A percentile compares a stretch with the other conserved stretches of the same genome.
These are phyloP conservation scores for Hysterium pulicare DNA, from an alignment of 2,329 filamentous ascomycete species.

Conservation along the genomic window DNA sequence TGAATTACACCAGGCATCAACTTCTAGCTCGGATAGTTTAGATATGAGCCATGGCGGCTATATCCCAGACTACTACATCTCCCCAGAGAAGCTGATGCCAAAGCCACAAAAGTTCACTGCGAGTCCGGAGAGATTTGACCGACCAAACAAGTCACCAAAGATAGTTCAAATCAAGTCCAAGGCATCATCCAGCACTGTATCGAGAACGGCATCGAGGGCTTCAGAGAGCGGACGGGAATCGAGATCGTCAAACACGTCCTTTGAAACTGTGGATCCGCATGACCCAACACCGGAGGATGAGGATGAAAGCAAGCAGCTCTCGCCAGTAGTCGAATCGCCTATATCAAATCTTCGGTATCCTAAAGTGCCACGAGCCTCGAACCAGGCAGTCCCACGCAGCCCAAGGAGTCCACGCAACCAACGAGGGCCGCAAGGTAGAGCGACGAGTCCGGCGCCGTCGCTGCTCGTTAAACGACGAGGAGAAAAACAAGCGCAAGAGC, in stretches of 20 bases:
- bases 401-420: conserved; percentile 19
- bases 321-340: conserved; percentile 43
- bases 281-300: conserved; percentile 48
- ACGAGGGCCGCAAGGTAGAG: conserved; percentile 4
- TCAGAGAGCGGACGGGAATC: conserved; percentile 33
- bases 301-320: conserved; percentile 38
- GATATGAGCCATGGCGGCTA: conserved; percentile 22
- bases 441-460: conserved; percentile 18
- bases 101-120: conserved; percentile 2
- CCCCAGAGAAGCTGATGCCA: conserved; percentile 7
- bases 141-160: conserved; percentile 18
- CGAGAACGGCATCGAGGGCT: conserved; percentile 22
- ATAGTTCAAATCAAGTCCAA: conserved; percentile 20
- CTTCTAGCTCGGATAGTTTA: conserved; percentile 20
- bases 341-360: conserved; percentile 46
- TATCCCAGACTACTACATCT: conserved; percentile 38
- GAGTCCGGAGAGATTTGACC: conserved; percentile 11
- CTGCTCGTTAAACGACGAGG: conserved; percentile 38
- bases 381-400: conserved; percentile 44
- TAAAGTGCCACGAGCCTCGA: conserved; percentile 46
- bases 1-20: conserved; percentile 12
- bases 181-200: conserved; percentile 26
- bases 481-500: conserved; percentile 29
- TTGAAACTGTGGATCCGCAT: conserved; percentile 44
- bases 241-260: conserved; percentile 40